These are phyloP conservation scores for Fistulinella cinereoalba DNA, from an alignment of 1,284 basidiomycete genomes.

Conservation along the genomic window DNA sequence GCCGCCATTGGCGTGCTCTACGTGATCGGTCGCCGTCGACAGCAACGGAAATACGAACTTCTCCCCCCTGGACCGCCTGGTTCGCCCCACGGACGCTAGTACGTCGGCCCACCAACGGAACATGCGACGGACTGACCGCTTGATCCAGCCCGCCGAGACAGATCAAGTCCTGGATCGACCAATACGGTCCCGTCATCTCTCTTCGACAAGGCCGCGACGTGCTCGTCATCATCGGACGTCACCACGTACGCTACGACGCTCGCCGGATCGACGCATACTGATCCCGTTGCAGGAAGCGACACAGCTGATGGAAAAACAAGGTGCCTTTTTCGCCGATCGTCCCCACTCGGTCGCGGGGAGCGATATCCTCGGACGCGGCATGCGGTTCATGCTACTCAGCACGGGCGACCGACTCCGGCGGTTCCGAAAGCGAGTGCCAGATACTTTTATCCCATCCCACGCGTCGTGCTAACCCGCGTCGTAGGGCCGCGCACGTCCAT, in stretches of 20 bases:
- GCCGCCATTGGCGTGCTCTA: constrained; percentile 4
- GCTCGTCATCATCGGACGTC: constrained; percentile 36
- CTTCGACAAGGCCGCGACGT: constrained; percentile 31
- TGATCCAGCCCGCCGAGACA: constrained; percentile 16
- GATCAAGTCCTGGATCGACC: constrained; percentile 37
- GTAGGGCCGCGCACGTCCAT: constrained; percentile 40
- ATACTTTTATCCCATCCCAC: too few species aligned
- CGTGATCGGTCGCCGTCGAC: constrained; percentile 3
- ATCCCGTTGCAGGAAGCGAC: constrained; percentile 40
- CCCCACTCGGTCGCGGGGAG: constrained; percentile 48
- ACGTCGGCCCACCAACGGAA: too few species aligned
- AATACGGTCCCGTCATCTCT: too few species aligned
- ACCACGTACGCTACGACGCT: too few species aligned
- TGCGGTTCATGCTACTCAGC: constrained; percentile 29
- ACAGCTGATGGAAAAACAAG: constrained; percentile 55
- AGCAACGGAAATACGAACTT: constrained; percentile 10
- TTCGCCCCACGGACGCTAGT: constrained; percentile 13
- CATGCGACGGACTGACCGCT: not conserved
- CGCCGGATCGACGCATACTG: not conserved
- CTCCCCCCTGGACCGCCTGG: constrained; percentile 25
- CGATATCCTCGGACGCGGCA: constrained; percentile 40
- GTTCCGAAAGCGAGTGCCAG: constrained; percentile 26
- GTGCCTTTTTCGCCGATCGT: constrained; percentile 45
- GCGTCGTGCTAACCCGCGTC: too few species aligned
- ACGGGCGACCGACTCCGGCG: constrained; percentile 20